Conservation (phyloP, 306 rosid genomes). For the Dryas alaskensis region DNA sequence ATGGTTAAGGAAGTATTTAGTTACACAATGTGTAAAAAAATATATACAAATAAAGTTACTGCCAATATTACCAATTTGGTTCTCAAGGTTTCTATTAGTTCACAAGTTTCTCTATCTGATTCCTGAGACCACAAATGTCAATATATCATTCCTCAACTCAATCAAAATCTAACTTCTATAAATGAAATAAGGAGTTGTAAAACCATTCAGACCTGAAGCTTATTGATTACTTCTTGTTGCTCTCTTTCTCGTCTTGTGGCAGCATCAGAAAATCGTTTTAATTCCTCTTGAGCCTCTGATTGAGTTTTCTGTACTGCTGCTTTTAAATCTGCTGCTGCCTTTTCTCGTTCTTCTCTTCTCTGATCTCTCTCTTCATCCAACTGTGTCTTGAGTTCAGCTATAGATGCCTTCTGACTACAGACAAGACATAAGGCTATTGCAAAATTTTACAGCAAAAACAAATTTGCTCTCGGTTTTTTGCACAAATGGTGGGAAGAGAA, state of each 20-base stretch:
- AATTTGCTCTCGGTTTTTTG: neutral
- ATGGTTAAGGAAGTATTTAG: constrained; percentile 16
- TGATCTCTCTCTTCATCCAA: constrained; percentile 73
- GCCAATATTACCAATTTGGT: constrained; percentile 68
- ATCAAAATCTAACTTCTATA: constrained; percentile 5
- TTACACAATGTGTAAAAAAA: constrained; percentile 11
- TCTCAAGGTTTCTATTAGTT: constrained; percentile 74
- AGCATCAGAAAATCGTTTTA: constrained; percentile 61
- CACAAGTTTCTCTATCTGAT: constrained; percentile 67
- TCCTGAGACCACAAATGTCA: constrained; percentile 52
- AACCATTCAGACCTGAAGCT: constrained; percentile 62
- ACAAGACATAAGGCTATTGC: constrained; percentile 18
- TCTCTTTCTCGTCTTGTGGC: constrained; percentile 67
- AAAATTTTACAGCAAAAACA: neutral
- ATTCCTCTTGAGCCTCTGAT: constrained; percentile 79
- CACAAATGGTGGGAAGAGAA: neutral
- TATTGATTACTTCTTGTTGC: constrained; percentile 71
- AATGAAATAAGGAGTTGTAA: neutral
- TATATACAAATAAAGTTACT: neutral
- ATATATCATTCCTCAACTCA: constrained; percentile 17
- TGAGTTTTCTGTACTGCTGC: constrained; percentile 78
- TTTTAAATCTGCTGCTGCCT: constrained; percentile 78
- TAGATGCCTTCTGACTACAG: constrained; percentile 75
- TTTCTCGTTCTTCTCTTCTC: constrained; percentile 84
- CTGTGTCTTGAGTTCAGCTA: constrained; percentile 70